These are phyloP conservation scores for Bryoerythrophyllum caledonicum DNA, from an alignment of 225 moss, liverwort and hornwort species.

Conservation along the genomic window DNA sequence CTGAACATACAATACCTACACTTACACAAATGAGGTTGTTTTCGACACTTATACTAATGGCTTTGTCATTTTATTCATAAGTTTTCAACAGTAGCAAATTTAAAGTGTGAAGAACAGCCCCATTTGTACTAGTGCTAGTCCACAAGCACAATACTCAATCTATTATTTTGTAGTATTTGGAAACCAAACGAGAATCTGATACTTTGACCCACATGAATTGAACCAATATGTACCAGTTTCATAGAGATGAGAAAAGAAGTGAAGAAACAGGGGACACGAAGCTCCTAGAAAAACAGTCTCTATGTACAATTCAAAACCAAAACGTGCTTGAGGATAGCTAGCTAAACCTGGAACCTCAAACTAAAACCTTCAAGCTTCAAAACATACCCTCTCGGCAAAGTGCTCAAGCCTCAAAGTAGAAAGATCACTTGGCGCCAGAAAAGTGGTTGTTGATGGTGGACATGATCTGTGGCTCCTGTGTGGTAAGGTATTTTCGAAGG, in stretches of 20 bases:
- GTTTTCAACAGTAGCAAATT: too few relatives aligned
- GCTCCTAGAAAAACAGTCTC: background rate
- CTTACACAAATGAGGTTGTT: too few relatives aligned
- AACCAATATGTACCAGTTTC: background rate
- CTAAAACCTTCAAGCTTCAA: background rate
- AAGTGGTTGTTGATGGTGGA: constrained; percentile 46
- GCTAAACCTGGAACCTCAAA: background rate
- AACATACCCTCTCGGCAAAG: background rate
- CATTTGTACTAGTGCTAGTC: too few relatives aligned
- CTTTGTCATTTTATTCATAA: too few relatives aligned
- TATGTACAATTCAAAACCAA: background rate
- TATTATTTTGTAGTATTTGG: background rate
- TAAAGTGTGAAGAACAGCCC: too few relatives aligned
- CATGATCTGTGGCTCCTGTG: constrained; percentile 50
- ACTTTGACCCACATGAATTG: background rate
- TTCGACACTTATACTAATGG: too few relatives aligned
- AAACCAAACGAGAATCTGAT: background rate
- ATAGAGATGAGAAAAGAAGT: background rate
- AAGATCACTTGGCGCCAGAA: constrained; percentile 16
- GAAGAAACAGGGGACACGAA: background rate
- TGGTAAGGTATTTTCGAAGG: constrained; percentile 44
- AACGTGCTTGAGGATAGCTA: background rate
- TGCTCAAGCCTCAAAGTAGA: background rate
- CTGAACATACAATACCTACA: too few relatives aligned
- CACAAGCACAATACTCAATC: too few relatives aligned